Evolutionary conservation across 2,329 filamentous ascomycete genomes (phyloP), one percentile per base, ranked within the genome.

Genomic region (Calonectria leucothoes): DNA sequence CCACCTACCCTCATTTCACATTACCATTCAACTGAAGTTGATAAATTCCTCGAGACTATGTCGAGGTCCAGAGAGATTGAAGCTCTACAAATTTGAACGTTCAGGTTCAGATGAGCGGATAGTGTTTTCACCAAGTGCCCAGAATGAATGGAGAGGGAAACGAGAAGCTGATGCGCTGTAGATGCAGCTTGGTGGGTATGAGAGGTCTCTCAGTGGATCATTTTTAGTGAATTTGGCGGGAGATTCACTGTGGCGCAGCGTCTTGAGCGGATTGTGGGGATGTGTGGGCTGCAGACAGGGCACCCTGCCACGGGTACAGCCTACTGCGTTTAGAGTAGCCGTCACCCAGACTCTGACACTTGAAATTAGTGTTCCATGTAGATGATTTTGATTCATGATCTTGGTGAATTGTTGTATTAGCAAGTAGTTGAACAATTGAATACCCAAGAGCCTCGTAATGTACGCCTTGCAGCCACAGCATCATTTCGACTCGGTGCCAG

Each of bases 51-150:
- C n/a, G n/a, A n/a, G n/a, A n/a, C n/a, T n/a, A n/a, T n/a, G n/a
- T n/a, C n/a, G n/a, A n/a, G n/a, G n/a, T n/a, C n/a, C n/a, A n/a
- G n/a, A n/a, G n/a, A n/a, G n/a, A n/a, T n/a, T n/a, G n/a, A n/a
- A n/a, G n/a, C n/a, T n/a, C n/a, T n/a, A n/a, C n/a, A n/a, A n/a
- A n/a, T n/a, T n/a, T n/a, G n/a, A n/a, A n/a, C 5, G 20, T 23
- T 4, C n/a, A 3, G 11, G 12, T 23, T 12, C 3, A 12, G 3
- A 23, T 23, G n/a, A 8, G 10, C n/a, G 20, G 1, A 1, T 23
- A 11, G 4, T 12, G 42, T 8, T 23, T 12, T n/a, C 23, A 23
- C 42, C 12, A 3, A 23, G n/a, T 45, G n/a, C n/a, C 42, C 7
- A 23, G 10, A 23, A 4, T 45, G 42, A 23, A 45, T 20, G 42